phyloP scores from a whole-genome alignment of 176 grass and related monocot genomes.

The Cenchrus fungigraminus region DNA sequence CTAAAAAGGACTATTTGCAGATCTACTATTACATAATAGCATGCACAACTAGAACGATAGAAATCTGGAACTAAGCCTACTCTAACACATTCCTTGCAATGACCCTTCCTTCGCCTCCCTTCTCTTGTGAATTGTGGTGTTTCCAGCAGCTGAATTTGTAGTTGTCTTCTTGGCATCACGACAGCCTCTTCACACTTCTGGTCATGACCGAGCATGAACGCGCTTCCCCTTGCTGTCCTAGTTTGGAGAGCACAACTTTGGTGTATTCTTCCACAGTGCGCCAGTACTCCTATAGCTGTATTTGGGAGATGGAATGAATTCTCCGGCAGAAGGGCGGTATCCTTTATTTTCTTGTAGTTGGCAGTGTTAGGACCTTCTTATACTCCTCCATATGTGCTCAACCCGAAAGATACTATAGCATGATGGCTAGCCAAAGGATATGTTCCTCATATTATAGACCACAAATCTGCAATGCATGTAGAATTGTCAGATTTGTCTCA shows the following conservation, averaged over 20 bases:
- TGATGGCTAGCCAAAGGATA: background rate
- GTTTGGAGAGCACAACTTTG: background rate
- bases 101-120: background rate
- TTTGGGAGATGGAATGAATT: background rate
- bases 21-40: background rate
- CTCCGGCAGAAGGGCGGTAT: background rate
- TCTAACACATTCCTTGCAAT: background rate
- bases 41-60: background rate
- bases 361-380: slow-evolving; percentile 1
- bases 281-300: background rate
- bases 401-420: background rate
- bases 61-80: background rate
- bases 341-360: background rate
- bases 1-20: background rate
- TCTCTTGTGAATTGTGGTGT: background rate
- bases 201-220: background rate
- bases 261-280: background rate
- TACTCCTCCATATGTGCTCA: background rate
- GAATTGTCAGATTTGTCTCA: slow-evolving; percentile 16
- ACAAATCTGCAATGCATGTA: background rate
- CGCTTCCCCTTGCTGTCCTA: background rate
- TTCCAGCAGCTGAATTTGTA: background rate
- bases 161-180: background rate
- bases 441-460: slow-evolving; percentile 19
- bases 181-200: background rate